phyloP scores from a whole-genome alignment of 352 stramenopile species.

The Thraustochytrium sp. region DNA sequence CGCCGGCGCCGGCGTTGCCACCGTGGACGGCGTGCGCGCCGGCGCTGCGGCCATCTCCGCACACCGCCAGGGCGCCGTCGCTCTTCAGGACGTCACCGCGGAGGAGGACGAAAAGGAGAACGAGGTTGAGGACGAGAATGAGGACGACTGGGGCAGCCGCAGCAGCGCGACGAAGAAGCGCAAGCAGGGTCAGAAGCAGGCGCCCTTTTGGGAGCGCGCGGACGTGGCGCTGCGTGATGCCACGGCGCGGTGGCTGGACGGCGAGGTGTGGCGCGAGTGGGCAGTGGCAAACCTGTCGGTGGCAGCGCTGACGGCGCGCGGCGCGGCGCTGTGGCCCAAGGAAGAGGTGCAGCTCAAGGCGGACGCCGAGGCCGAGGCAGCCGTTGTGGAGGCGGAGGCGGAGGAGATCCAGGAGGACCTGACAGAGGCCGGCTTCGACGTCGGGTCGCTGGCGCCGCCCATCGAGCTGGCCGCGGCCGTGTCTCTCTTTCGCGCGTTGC shows the following conservation, averaged over 20 bases:
- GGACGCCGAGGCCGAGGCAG: not conserved
- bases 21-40: not conserved
- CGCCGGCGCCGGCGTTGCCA: conserved; percentile 20
- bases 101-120: not conserved
- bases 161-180: no score
- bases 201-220: no score
- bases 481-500: conserved; percentile 56
- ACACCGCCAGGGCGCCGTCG: not conserved
- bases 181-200: no score
- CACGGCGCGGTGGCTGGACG: not conserved
- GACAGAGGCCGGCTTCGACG: conserved; percentile 42
- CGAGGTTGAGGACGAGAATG: not conserved
- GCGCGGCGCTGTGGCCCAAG: not conserved
- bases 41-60: not conserved
- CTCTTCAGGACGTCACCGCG: not conserved
- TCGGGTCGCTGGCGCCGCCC: conserved; percentile 53
- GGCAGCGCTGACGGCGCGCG: not conserved
- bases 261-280: not conserved
- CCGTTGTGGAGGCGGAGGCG: conserved; percentile 9
- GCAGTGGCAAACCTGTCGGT: not conserved
- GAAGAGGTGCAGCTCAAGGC: not conserved
- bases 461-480: conserved; percentile 57
- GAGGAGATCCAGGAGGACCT: conserved; percentile 38
- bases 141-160: not conserved
- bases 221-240: no score